A percentile compares a stretch with the other conserved stretches of the same genome.
Evolutionary conservation across 345 rosid genomes (phyloP).

Genomic region (Gossypium australe): DNA sequence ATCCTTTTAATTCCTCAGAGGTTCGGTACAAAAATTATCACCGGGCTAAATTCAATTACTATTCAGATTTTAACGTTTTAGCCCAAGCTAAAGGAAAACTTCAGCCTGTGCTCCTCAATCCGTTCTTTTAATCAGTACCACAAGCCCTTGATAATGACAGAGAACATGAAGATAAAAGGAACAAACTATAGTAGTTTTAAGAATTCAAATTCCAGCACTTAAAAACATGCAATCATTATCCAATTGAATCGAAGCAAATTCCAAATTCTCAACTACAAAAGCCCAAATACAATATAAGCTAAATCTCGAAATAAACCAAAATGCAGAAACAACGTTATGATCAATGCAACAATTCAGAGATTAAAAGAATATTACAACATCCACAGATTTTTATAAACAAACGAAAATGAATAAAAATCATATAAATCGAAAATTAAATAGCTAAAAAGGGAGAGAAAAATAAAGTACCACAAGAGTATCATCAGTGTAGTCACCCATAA

Average conservation of each 20-base stretch:
- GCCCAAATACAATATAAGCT: neutral
- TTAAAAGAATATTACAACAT: neutral
- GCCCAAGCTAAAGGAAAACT: neutral
- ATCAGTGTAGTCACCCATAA: conserved; percentile 96
- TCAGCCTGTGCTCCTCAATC: neutral
- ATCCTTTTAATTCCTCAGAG: neutral
- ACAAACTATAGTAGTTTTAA: neutral
- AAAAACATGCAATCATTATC: neutral
- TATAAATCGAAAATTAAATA: neutral
- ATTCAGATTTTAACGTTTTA: neutral
- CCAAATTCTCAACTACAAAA: neutral
- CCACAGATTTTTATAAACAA: neutral
- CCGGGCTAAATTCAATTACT: neutral
- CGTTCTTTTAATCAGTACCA: neutral
- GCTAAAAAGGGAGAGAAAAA: neutral
- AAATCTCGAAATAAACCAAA: too few species aligned
- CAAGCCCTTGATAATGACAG: neutral
- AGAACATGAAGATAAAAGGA: neutral
- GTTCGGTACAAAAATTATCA: neutral
- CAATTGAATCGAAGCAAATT: neutral
- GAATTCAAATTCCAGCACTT: neutral
- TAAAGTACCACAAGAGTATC: conserved; percentile 83
- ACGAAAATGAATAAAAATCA: neutral
- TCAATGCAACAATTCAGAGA: conserved; percentile 5
- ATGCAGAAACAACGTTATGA: neutral